Evolutionary conservation across 495 filamentous ascomycete species (phyloP).

Genomic region (Xylaria scruposa): DNA sequence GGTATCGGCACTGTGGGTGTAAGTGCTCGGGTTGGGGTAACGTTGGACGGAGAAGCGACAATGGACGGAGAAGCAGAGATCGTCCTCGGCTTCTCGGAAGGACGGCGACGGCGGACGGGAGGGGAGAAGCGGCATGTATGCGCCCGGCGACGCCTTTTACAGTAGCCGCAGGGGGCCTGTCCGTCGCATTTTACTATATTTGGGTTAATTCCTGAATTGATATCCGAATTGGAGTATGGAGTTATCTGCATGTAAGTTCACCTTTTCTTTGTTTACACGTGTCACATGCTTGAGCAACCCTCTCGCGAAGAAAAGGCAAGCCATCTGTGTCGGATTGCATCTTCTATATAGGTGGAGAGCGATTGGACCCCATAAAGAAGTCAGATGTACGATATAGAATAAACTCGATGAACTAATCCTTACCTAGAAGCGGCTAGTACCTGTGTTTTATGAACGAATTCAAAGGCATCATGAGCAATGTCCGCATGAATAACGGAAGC

Average conservation of each 20-base stretch:
- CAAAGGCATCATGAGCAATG: neutral
- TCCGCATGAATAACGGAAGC: constrained; percentile 4
- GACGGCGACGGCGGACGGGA: constrained; percentile 15
- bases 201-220: neutral
- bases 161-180: constrained; percentile 14
- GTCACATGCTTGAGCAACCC: constrained; percentile 54
- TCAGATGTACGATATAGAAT: neutral
- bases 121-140: constrained; percentile 12
- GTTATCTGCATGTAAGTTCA: constrained; percentile 6
- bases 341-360: neutral
- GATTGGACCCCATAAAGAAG: neutral
- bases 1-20: constrained; percentile 9
- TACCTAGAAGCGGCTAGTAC: neutral
- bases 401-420: neutral
- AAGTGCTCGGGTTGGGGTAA: constrained; percentile 23
- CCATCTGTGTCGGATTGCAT: constrained; percentile 17
- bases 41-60: constrained; percentile 9
- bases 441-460: neutral
- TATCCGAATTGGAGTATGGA: neutral
- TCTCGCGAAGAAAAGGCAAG: constrained; percentile 35
- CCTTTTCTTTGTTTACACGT: constrained; percentile 51
- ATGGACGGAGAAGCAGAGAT: neutral
- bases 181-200: constrained; percentile 20
- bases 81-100: constrained; percentile 12
- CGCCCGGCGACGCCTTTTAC: constrained; percentile 20